These are phyloP conservation scores for Fusarium fracticaudum DNA, from an alignment of 2,329 filamentous ascomycete genomes.

Conservation along the genomic window DNA sequence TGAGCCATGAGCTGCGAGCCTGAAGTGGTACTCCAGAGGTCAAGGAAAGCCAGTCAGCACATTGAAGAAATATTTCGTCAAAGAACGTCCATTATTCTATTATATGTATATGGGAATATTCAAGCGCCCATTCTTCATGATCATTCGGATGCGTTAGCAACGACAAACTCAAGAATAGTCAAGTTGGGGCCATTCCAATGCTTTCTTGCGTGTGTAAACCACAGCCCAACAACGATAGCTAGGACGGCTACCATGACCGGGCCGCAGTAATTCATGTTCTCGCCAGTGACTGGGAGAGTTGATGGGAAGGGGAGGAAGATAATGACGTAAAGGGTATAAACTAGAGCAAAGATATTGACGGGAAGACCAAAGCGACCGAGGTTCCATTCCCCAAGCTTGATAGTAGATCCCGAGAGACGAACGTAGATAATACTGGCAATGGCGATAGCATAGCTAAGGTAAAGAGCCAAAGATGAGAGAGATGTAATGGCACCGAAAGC, in stretches of 20 bases:
- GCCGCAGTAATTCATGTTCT: conserved; percentile 41
- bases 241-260: conserved; percentile 38
- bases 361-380: conserved; percentile 28
- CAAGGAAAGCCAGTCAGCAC: too few species aligned
- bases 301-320: conserved; percentile 41
- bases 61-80: fast-evolving
- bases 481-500: conserved; percentile 41
- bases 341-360: conserved; percentile 33
- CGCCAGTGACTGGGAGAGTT: conserved; percentile 31
- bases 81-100: background rate
- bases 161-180: conserved; percentile 38
- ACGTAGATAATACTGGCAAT: conserved; percentile 39
- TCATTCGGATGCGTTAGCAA: conserved; percentile 20
- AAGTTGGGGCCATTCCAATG: conserved; percentile 38
- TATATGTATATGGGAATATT: background rate
- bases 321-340: conserved; percentile 39
- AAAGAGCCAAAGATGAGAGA: conserved; percentile 37
- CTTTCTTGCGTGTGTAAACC: conserved; percentile 33
- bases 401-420: conserved; percentile 3
- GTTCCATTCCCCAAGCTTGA: conserved; percentile 42
- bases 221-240: conserved; percentile 28
- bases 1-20: background rate
- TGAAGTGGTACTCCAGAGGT: fast-evolving
- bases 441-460: conserved; percentile 41
- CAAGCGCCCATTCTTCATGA: fast-evolving